A percentile compares a stretch with the other conserved stretches of the same genome.
Evolutionary conservation across 495 filamentous ascomycete genomes (phyloP).

Genomic region (Melanomma pulvis-pyrius): DNA sequence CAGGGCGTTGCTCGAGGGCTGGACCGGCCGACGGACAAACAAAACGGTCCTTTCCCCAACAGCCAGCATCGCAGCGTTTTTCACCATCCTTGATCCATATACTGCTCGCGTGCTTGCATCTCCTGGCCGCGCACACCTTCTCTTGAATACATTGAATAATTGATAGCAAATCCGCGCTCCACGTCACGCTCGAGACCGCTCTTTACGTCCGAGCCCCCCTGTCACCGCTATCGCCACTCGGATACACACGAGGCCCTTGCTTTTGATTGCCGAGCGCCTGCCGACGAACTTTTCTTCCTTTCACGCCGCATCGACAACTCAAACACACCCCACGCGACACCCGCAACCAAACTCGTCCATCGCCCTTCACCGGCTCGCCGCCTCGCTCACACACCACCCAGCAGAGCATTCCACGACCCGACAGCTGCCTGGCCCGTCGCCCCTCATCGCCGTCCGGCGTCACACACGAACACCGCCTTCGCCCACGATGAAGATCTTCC

Average conservation of each 20-base stretch:
- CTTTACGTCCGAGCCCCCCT: background rate
- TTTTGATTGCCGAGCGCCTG: constrained; percentile 6
- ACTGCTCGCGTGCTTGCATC: constrained; percentile 11
- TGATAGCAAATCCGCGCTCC: background rate
- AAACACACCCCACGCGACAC: background rate
- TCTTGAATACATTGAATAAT: background rate
- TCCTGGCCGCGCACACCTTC: background rate
- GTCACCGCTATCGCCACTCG: constrained; percentile 12
- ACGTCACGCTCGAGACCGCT: background rate
- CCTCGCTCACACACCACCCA: background rate
- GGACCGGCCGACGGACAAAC: background rate
- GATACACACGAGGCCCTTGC: constrained; percentile 2
- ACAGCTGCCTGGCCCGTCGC: background rate
- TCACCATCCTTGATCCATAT: background rate
- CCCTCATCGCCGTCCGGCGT: background rate
- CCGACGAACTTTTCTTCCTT: constrained; percentile 8
- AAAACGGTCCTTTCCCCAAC: background rate
- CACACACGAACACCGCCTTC: background rate
- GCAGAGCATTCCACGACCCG: background rate
- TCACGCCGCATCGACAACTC: background rate
- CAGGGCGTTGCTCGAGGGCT: background rate
- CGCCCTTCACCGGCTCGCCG: background rate
- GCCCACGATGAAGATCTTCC: constrained; percentile 86
- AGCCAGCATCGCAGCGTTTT: background rate
- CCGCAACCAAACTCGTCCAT: background rate